Percentiles rank a stretch among this genome's conserved stretches.
Evolutionary conservation across 2,329 filamentous ascomycete genomes (phyloP).

Genomic region (Paramyrothecium sp.): DNA sequence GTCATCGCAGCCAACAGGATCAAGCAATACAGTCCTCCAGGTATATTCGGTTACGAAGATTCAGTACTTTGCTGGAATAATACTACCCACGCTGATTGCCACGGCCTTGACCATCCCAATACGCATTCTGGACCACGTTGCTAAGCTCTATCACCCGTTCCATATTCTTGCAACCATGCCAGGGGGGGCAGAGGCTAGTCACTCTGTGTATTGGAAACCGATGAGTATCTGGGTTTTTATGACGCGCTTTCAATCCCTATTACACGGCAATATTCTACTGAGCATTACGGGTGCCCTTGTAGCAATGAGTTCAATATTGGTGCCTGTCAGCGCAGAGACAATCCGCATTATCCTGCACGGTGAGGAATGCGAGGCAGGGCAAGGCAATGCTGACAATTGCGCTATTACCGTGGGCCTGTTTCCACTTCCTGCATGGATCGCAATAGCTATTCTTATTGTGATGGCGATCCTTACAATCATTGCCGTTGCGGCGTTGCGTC

Average conservation of each 20-base stretch:
- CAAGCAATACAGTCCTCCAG: neutral
- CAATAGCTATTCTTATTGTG: neutral
- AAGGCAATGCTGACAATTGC: neutral
- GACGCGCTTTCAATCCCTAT: neutral
- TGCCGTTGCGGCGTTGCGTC: neutral
- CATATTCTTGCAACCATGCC: neutral
- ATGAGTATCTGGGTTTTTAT: neutral
- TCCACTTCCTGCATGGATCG: neutral
- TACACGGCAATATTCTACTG: neutral
- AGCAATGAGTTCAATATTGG: neutral
- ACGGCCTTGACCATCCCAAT: neutral
- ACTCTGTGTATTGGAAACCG: neutral
- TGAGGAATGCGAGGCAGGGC: neutral
- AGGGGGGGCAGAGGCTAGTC: neutral
- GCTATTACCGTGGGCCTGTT: neutral
- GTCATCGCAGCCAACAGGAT: neutral
- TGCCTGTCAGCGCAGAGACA: neutral
- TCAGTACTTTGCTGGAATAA: neutral
- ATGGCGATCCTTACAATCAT: neutral
- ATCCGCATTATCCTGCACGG: neutral
- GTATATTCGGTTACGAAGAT: neutral
- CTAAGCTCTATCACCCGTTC: neutral
- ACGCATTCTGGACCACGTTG: neutral
- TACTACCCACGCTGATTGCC: neutral
- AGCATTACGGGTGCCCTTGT: neutral